Percentiles rank a stretch among this genome's conserved stretches.
phyloP scores from a whole-genome alignment of 192 early-diverging fungal species.

The Rhizophagus sp. region DNA sequence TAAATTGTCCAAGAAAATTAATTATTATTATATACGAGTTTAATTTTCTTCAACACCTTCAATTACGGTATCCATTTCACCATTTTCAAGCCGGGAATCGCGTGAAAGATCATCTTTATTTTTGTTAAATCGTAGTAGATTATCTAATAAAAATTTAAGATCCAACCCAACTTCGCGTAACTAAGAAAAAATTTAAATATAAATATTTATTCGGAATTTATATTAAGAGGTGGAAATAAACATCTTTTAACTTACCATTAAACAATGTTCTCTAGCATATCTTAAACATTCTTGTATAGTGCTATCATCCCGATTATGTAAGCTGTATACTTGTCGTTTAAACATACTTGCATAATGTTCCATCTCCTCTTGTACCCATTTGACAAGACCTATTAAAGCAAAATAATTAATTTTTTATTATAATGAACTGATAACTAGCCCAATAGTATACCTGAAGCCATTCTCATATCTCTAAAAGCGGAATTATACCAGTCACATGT shows the following conservation, averaged over 20 bases:
- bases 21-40: background rate
- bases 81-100: background rate
- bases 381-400: slow-evolving; percentile 71
- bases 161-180: slow-evolving; percentile 26
- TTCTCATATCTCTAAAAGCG: slow-evolving; percentile 83
- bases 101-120: background rate
- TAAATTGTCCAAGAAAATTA: too few species aligned
- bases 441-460: slow-evolving; percentile 72
- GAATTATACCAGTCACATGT: slow-evolving; percentile 96
- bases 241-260: background rate
- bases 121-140: background rate
- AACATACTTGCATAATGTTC: slow-evolving; percentile 78
- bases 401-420: background rate
- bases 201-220: background rate
- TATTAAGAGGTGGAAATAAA: background rate
- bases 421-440: background rate
- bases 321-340: slow-evolving; percentile 25
- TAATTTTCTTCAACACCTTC: background rate
- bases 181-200: background rate
- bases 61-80: background rate
- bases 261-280: slow-evolving; percentile 26
- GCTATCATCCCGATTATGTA: background rate
- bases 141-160: slow-evolving; percentile 28
- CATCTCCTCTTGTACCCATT: slow-evolving; percentile 88
- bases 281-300: slow-evolving; percentile 17